Base-by-base conservation (phyloP, 495 filamentous ascomycete genomes). In the Tetracladium marchalianum region DNA sequence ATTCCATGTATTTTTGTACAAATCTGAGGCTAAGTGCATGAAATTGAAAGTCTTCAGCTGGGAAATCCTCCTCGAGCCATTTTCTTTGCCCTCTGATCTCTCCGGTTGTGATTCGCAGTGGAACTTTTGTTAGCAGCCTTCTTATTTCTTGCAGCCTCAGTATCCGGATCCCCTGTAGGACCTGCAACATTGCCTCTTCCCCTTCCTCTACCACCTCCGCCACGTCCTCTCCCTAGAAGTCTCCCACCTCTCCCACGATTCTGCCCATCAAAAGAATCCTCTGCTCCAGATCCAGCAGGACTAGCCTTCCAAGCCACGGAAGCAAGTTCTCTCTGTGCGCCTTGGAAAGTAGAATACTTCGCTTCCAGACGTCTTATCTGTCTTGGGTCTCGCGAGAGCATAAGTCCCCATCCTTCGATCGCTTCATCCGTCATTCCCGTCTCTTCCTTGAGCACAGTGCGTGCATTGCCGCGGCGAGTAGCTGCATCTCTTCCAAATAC, bases 341-440 rank as follows among this genome's bases (percentile, higher is more conserved):
- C 82, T 19, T 65, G 61, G 43, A 76, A 80, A 52, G 72, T 66
- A 13, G 76, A 71, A 53, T 82, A 82, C 55, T 72, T 77, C 43
- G 69, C 68, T 64, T 90, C 84, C 38, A 96, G 59, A 52, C 71
- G 68, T 48, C 74, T 68, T 57, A 80, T 61, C 39, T 80, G 69
- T 50, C 72, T 70, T n/a, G 80, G 74, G 54, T 93, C 82, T 19
- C 90, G 68, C 6, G 61, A 58, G 1, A 95, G 58, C 87, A 97
- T 95, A 18, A 95, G 63, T 2, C 73, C 85, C 88, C 89, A 98
- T 11, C 92, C 92, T 61, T 98, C 92, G 36, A 98, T 85, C 6
- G 80, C 82, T 60, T 98, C 92, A 52, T 98, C 90, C 1, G 86
- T 92, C 85, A 93, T 84, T 8, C 80, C 83, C 10, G 87, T 94